Evolutionary conservation across 2,329 filamentous ascomycete genomes (phyloP).

Genomic region (Aquanectria penicillioides): DNA sequence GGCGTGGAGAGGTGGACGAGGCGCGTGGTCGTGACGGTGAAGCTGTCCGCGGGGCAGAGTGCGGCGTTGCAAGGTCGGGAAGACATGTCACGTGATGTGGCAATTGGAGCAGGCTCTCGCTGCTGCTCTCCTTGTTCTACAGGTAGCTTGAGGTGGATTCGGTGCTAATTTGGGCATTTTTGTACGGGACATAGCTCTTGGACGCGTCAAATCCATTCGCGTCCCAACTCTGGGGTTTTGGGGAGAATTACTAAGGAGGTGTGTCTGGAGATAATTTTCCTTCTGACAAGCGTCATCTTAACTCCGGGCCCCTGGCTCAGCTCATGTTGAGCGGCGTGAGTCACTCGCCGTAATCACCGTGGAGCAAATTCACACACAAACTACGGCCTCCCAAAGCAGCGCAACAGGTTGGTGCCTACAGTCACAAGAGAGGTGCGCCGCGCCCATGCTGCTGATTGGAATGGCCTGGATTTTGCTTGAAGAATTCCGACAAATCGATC

Average conservation of each 20-base stretch:
- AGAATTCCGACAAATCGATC: too few species aligned
- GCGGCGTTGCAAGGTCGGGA: slow-evolving; percentile 1
- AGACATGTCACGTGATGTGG: slow-evolving; percentile 17
- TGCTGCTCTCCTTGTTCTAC: too few species aligned
- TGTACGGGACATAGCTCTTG: neutral
- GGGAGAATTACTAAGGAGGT: neutral
- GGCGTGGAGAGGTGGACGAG: neutral
- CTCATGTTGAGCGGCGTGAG: slow-evolving; percentile 27
- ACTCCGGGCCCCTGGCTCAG: neutral
- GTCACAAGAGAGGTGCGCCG: slow-evolving; percentile 21
- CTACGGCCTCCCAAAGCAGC: slow-evolving; percentile 16
- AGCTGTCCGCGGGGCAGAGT: slow-evolving; percentile 14
- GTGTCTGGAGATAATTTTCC: neutral
- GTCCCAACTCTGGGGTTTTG: neutral
- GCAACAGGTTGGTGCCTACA: slow-evolving; percentile 16
- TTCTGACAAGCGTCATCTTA: slow-evolving; percentile 3
- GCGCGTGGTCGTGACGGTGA: slow-evolving; percentile 7
- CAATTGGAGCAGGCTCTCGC: too few species aligned
- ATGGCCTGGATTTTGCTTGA: too few species aligned
- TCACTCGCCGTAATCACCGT: slow-evolving; percentile 31
- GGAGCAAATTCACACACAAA: slow-evolving; percentile 7
- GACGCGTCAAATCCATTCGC: neutral
- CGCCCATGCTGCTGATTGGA: too few species aligned
- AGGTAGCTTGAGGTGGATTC: too few species aligned
- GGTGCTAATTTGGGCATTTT: too few species aligned